Evolutionary conservation across 306 rosid species (phyloP), one percentile per base, ranked within the genome.

Genomic region (Elaeagnus macrophylla): DNA sequence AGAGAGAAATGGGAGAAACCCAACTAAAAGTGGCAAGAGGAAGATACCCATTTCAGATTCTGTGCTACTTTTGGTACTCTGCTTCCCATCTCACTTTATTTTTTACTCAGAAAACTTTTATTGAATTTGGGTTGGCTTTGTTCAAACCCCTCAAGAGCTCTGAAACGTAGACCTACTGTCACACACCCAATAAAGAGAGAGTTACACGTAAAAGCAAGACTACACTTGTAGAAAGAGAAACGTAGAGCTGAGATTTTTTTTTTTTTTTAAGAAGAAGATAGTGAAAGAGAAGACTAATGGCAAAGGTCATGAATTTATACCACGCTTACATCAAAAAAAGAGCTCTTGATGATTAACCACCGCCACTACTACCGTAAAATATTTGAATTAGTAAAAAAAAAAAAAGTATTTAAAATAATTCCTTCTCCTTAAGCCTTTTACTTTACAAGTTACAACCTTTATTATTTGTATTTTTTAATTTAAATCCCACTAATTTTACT

Each of bases 271-370:
- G 32, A 25, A 25, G n/a, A 17, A 13, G 64, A 53, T 62, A 43
- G 42, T 42, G 67, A 55, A 58, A 64, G 53, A 61, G 64, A 53
- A 44, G 76, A 51, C 65, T 0, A 65, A 59, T 1, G 49, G 61
- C 53, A 74, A 59, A 57, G 77, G 67, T 32, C 20, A 68, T 72
- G 66, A 77, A 70, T 84, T 86, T 81, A 77, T 74, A 80, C 86
- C 96, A 82, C 79, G 85, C 95, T 67, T 74, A 52, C 96, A 80
- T 84, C 1, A 84, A 91, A 84, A 82, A 62, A 66, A 76, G 89
- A 66, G 94, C 91, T 83, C 61, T 84, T 71, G 83, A 87, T 91
- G 96, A 91, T 84, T 91, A 84, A 87, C 95, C 95, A 80, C 93
- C 93, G 87, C 81, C 89, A 70, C 80, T 76, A 79, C 80, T 13